Conservation (phyloP, 208 protist genomes). For the Leishmania martiniquensis region DNA sequence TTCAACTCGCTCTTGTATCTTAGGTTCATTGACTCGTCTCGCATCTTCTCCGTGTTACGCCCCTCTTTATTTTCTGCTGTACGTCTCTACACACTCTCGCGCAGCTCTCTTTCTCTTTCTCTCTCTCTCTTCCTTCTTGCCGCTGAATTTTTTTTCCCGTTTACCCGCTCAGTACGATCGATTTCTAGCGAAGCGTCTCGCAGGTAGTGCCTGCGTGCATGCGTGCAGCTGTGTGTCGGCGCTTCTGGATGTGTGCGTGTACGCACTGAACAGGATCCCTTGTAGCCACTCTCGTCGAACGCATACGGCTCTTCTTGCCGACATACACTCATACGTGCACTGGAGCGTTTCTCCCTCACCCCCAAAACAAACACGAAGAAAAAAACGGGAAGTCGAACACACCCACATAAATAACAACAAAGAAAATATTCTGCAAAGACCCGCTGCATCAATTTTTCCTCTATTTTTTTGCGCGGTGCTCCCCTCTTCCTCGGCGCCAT, state of each 20-base stretch:
- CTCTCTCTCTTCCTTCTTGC: too few species aligned
- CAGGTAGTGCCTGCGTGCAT: background rate
- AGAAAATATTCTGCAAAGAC: too few species aligned
- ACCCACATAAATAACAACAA: too few species aligned
- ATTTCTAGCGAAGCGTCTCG: background rate
- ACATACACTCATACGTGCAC: background rate
- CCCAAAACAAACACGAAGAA: too few species aligned
- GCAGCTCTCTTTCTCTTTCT: background rate
- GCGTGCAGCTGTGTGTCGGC: background rate
- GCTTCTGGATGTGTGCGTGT: background rate
- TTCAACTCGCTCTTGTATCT: background rate
- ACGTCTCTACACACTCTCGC: background rate
- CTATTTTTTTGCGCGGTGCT: too few species aligned
- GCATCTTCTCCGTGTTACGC: background rate
- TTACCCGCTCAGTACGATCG: background rate
- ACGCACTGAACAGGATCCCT: background rate
- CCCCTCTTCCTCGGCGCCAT: too few species aligned
- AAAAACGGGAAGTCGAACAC: too few species aligned
- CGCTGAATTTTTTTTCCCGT: too few species aligned
- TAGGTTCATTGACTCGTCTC: background rate
- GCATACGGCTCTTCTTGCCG: background rate
- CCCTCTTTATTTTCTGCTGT: background rate
- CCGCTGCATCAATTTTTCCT: background rate
- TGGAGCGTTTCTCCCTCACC: background rate
- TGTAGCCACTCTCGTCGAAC: background rate